These are phyloP conservation scores for Amanita pallidorosea DNA, from an alignment of 768 basidiomycete genomes.

Conservation along the genomic window DNA sequence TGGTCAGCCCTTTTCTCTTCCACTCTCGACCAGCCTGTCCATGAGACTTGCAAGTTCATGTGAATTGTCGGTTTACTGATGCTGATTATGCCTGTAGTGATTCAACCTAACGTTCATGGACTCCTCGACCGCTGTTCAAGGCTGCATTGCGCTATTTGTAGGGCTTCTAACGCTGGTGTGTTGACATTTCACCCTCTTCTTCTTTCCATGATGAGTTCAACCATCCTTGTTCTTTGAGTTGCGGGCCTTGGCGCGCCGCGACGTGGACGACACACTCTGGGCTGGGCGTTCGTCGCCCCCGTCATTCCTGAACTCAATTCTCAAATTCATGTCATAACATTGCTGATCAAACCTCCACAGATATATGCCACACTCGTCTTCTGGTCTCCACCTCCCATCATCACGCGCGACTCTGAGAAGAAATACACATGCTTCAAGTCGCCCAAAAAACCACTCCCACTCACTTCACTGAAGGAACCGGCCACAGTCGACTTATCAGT, in stretches of 20 bases:
- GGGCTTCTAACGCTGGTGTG: slow-evolving; percentile 28
- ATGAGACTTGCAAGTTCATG: background rate
- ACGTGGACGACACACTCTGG: slow-evolving; percentile 54
- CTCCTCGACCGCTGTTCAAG: slow-evolving; percentile 22
- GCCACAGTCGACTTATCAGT: slow-evolving; percentile 64
- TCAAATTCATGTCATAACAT: background rate
- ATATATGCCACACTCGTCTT: slow-evolving; percentile 58
- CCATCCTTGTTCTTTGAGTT: slow-evolving; percentile 90
- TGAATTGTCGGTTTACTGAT: slow-evolving; percentile 8
- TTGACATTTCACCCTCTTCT: slow-evolving; percentile 3
- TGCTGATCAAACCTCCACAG: slow-evolving; percentile 25
- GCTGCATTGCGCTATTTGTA: slow-evolving; percentile 19
- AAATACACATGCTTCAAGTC: slow-evolving; percentile 51
- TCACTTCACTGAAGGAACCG: slow-evolving; percentile 45
- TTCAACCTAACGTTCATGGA: slow-evolving; percentile 5
- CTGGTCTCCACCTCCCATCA: slow-evolving; percentile 63
- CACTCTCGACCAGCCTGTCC: background rate
- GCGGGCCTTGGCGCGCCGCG: slow-evolving; percentile 51
- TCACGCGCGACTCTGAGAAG: slow-evolving; percentile 56
- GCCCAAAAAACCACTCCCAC: slow-evolving; percentile 40
- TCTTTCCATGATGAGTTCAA: slow-evolving; percentile 31
- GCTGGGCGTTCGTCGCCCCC: slow-evolving; percentile 30
- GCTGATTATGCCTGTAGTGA: background rate
- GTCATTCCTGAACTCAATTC: slow-evolving; percentile 20
- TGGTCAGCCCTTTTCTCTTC: background rate